Evolutionary conservation across 106 monocot genomes (phyloP), one percentile per base, ranked within the genome.

Genomic region (Dendrobium chrysotoxum): DNA sequence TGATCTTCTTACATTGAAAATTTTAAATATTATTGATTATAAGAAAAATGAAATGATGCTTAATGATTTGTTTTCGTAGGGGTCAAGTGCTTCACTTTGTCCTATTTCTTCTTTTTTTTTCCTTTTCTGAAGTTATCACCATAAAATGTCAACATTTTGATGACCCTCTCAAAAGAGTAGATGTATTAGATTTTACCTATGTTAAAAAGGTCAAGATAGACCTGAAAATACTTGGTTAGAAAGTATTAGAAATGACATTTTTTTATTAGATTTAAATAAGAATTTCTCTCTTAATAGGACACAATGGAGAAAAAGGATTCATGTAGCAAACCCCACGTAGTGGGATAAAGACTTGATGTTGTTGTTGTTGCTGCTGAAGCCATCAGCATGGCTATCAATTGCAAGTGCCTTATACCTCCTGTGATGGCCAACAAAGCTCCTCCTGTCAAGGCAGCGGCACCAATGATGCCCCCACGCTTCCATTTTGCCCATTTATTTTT

Each of bases 401-500:
- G 42, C 21, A 21, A 40, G 41, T 40, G 74, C n/a, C 39, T 76
- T 28, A 77, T 85, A 98, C 95, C 95, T 72, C 97, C 97, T 39
- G 97, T 91, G 31, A 98, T 88, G 39, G 94, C 97, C 58, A 98
- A 75, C 88, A 98, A 86, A 4, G 92, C 77, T 83, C 97, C 97
- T 79, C 97, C 97, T 47, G 97, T 92, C 82, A 98, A 75, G 40
- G 97, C 97, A 85, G 97, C 97, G 57, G 94, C 97, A 78, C 97
- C 97, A 82, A 98, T 98, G 54, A 98, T 94, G 46, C 97, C 92
- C 28, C 92, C 92, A 75, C 90, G 92, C 85, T 91, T 98, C 97
- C 92, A 98, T 85, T 85, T 92, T 65, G 90, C 75, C 94, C 94
- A 98, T 66, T 75, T 94, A 80, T 78, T 91, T 81, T 86, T 81